A percentile compares a stretch with the other conserved stretches of the same genome.
Evolutionary conservation across 345 rosid genomes (phyloP).

Genomic region (Brassica nigra): DNA sequence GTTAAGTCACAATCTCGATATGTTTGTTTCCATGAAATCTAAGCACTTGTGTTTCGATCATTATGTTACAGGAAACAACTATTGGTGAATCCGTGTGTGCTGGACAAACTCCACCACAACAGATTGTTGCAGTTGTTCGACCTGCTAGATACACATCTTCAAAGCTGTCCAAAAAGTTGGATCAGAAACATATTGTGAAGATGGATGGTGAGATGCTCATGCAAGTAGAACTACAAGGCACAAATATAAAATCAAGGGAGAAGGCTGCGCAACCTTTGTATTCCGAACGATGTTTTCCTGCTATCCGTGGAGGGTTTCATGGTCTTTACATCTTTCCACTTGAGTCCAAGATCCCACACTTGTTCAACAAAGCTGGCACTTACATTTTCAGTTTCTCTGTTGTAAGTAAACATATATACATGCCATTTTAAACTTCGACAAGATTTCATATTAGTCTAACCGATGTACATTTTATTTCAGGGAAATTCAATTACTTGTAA

Average conservation of each 20-base stretch:
- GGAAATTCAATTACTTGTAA: slow-evolving; percentile 38
- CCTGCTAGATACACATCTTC: slow-evolving; percentile 49
- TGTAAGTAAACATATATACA: slow-evolving; percentile 42
- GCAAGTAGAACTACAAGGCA: slow-evolving; percentile 41
- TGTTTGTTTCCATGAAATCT: background rate
- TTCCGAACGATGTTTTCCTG: slow-evolving; percentile 37
- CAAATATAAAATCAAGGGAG: slow-evolving; percentile 3
- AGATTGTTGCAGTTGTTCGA: slow-evolving; percentile 71
- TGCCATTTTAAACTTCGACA: background rate
- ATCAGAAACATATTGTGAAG: slow-evolving; percentile 57
- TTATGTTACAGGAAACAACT: slow-evolving; percentile 46
- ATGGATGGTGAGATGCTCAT: slow-evolving; percentile 47
- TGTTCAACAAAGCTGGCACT: slow-evolving; percentile 53
- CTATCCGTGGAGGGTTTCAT: slow-evolving; percentile 40
- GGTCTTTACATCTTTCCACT: slow-evolving; percentile 66
- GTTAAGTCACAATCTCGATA: background rate
- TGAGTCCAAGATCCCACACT: slow-evolving; percentile 32
- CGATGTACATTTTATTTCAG: slow-evolving; percentile 32
- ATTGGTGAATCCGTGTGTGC: slow-evolving; percentile 39
- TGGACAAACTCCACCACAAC: slow-evolving; percentile 52
- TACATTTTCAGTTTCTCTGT: slow-evolving; percentile 53
- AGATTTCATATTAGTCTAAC: background rate
- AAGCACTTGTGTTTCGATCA: background rate
- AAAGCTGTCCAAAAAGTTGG: slow-evolving; percentile 41
- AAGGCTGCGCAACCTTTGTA: slow-evolving; percentile 16